A percentile compares a stretch with the other conserved stretches of the same genome.
Conservation (phyloP, 176 grass and related monocot species). For the Alloteropsis semialata region DNA sequence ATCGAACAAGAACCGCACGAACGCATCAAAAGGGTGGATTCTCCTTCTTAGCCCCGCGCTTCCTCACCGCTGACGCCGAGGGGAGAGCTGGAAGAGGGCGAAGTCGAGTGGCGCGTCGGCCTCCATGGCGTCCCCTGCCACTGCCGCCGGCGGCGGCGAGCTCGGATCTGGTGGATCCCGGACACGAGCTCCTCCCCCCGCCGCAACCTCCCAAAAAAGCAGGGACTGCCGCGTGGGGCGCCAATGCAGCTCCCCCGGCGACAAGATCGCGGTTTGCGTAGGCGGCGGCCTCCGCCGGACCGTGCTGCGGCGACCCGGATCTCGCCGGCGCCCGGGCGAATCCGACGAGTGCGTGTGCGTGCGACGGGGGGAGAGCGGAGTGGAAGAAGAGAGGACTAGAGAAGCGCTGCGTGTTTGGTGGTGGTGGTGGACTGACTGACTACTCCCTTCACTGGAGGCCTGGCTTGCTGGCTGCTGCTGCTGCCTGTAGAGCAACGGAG, state of each 20-base stretch:
- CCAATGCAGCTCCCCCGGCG: slow-evolving; percentile 49
- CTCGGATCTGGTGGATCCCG: slow-evolving; percentile 54
- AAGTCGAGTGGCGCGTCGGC: slow-evolving; percentile 69
- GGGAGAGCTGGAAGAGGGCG: slow-evolving; percentile 94
- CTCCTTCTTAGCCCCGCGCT: not conserved
- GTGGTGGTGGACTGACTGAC: slow-evolving; percentile 29
- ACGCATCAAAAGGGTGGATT: slow-evolving; percentile 18
- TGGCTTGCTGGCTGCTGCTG: too few species aligned
- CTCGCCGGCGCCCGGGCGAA: slow-evolving; percentile 33
- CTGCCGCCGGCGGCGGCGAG: not conserved
- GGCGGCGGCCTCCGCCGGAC: not conserved
- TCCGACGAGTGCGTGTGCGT: slow-evolving; percentile 28
- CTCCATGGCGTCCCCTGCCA: slow-evolving; percentile 54
- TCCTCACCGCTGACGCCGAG: slow-evolving; percentile 76
- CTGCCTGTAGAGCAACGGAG: slow-evolving; percentile 4
- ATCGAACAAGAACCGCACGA: slow-evolving; percentile 10
- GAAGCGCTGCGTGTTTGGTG: slow-evolving; percentile 32
- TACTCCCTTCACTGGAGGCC: slow-evolving; percentile 1
- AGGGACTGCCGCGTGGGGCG: slow-evolving; percentile 8
- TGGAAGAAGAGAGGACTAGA: slow-evolving; percentile 49
- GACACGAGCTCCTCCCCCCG: not conserved
- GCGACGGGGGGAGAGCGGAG: slow-evolving; percentile 17
- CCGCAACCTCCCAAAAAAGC: slow-evolving; percentile 23
- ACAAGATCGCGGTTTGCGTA: slow-evolving; percentile 21
- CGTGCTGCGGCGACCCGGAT: slow-evolving; percentile 25